Evolutionary conservation across 805 yeast species (phyloP).

Genomic region (Candida vartiovaarae): DNA sequence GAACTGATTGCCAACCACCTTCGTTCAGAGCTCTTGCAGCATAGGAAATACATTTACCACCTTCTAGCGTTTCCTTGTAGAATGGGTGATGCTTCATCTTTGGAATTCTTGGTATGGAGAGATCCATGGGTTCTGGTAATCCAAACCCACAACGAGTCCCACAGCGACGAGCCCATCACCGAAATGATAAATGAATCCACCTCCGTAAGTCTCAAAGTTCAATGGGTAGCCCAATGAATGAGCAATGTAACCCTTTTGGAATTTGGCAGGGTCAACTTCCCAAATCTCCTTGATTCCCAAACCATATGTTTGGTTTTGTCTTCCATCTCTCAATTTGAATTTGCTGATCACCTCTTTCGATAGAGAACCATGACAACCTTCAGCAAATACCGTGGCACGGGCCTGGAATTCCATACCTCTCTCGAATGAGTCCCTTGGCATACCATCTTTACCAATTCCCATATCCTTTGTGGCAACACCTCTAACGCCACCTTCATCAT

Average conservation of each 20-base stretch:
- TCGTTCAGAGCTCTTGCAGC: slow-evolving; percentile 96
- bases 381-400: slow-evolving; percentile 82
- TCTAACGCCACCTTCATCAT: slow-evolving; percentile 51
- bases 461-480: slow-evolving; percentile 95
- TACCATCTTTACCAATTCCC: slow-evolving; percentile 73
- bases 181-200: slow-evolving; percentile 96
- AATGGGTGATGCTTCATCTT: slow-evolving; percentile 87
- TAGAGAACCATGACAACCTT: slow-evolving; percentile 97
- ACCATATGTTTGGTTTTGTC: slow-evolving; percentile 85
- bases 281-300: slow-evolving; percentile 95
- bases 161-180: slow-evolving; percentile 89
- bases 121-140: slow-evolving; percentile 89
- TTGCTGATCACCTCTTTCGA: slow-evolving; percentile 68
- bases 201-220: slow-evolving; percentile 72
- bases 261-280: slow-evolving; percentile 84
- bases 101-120: slow-evolving; percentile 97
- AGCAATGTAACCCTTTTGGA: slow-evolving; percentile 70
- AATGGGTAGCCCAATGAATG: slow-evolving; percentile 92
- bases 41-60: slow-evolving; percentile 89
- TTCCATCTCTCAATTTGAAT: slow-evolving; percentile 57
- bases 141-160: slow-evolving; percentile 93
- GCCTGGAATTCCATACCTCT: slow-evolving; percentile 97
- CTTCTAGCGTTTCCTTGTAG: slow-evolving; percentile 64
- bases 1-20: slow-evolving; percentile 94
- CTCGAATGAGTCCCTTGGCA: slow-evolving; percentile 79